Evolutionary conservation across 2,329 filamentous ascomycete species (phyloP), one percentile per base, ranked within the genome.

Genomic region (Verticillium tricorpus): DNA sequence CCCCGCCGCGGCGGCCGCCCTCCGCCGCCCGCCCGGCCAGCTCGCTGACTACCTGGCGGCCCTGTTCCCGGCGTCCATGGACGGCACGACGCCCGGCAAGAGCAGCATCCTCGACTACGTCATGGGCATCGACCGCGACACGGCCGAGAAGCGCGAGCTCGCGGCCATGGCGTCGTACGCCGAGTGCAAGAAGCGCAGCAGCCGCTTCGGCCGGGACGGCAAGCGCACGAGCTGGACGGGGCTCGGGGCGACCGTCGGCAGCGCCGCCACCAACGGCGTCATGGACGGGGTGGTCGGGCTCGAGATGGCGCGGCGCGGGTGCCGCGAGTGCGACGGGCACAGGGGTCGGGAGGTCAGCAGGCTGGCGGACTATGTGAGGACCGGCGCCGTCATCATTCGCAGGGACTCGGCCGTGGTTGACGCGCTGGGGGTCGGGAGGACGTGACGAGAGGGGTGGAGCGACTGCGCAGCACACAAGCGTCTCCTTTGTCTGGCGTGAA

Each of bases 141-240:
- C 75, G 32, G 76, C 74, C 40, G 77, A 79, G 68, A 75, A 73
- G 69, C 74, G 77, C 56, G 77, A 78, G 69, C 72, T 78, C 45
- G 72, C 74, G 0, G 76, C 76, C 61, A 72, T 78, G 66, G 69
- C 70, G 5, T 71, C 71, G 61, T 72, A 74, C 62, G 67, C 73
- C 22, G 65, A 65, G 34, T 64, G 64, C 19, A 64, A 66, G 37
- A 65, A 63, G 12, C 25, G 54, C 17, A 56, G 54, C 31, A 17
- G 25, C 54, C 54, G 54, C 25, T 34, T 56, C 31, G 19, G 45
- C 6, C 54, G 28, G 58, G 67, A 67, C 60, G 66, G 61, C 37
- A 74, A 73, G 65, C 70, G 76, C 9, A 69, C 74, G 15, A 78
- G 76, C 68, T 78, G 77, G 77, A 78, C 76, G 0, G 75, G 72